Percentiles rank a stretch among this genome's conserved stretches.
phyloP scores from a whole-genome alignment of 1,284 basidiomycete species.

The Garcileccinum viscosum region DNA sequence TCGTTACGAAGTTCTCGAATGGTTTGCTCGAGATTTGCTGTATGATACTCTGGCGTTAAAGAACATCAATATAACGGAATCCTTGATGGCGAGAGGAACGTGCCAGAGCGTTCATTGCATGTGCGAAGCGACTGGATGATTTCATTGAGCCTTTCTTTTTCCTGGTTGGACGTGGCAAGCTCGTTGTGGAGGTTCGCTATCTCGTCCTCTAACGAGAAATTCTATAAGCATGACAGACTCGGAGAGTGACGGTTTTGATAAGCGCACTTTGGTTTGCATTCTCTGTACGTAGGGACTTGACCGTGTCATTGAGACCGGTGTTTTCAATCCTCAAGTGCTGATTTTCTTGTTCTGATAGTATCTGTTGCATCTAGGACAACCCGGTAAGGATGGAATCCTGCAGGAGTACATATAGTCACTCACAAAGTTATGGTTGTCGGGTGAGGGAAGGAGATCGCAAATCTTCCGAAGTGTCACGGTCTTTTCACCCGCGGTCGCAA shows the following conservation, averaged over 20 bases:
- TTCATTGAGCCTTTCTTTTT: background rate
- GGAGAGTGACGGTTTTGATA: background rate
- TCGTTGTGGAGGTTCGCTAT: background rate
- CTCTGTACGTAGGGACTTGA: background rate
- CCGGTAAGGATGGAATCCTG: background rate
- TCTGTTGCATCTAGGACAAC: background rate
- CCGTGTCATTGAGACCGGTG: background rate
- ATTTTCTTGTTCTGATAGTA: background rate
- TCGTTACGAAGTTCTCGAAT: background rate
- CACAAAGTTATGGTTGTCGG: background rate
- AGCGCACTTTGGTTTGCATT: background rate
- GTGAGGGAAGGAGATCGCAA: too few species aligned
- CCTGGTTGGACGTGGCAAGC: background rate
- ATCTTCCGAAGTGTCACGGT: too few species aligned
- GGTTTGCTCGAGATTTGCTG: background rate
- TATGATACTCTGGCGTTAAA: background rate
- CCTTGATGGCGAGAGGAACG: background rate
- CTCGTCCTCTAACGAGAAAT: background rate
- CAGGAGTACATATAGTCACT: background rate
- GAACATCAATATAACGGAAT: background rate
- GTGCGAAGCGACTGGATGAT: too few species aligned
- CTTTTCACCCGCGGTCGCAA: too few species aligned
- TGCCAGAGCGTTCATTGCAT: background rate
- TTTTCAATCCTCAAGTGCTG: background rate
- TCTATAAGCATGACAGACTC: background rate